phyloP scores from a whole-genome alignment of 495 filamentous ascomycete species.

The Trichoderma parareesei region DNA sequence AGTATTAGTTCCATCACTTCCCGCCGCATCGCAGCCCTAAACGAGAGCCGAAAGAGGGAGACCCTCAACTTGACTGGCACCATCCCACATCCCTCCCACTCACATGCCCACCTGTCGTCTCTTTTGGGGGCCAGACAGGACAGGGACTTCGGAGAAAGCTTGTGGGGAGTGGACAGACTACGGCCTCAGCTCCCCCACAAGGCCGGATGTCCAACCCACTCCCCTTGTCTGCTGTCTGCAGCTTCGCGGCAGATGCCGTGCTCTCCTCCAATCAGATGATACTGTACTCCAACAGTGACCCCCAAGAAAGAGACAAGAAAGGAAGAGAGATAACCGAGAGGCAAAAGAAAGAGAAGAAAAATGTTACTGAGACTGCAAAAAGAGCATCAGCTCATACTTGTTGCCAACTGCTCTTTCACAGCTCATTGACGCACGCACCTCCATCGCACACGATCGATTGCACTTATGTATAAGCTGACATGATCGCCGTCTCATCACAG shows the following conservation, averaged over 20 bases:
- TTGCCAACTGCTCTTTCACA: not conserved
- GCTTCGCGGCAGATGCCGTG: not conserved
- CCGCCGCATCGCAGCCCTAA: slow-evolving; percentile 10
- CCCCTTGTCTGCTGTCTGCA: not conserved
- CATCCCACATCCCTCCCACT: not conserved
- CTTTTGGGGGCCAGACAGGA: not conserved
- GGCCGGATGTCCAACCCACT: slow-evolving; percentile 3
- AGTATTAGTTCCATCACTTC: not conserved
- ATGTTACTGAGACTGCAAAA: not conserved
- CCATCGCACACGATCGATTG: too few relatives aligned
- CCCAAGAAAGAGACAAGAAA: not conserved
- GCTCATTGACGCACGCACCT: not conserved
- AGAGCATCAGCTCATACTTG: not conserved
- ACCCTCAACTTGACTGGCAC: not conserved
- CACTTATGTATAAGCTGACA: slow-evolving; percentile 5
- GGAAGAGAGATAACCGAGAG: not conserved
- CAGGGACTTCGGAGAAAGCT: slow-evolving; percentile 5
- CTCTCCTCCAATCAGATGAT: not conserved
- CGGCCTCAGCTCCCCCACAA: slow-evolving; percentile 8
- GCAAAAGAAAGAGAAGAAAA: not conserved
- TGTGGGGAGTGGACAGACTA: slow-evolving; percentile 8
- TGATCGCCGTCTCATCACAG: not conserved
- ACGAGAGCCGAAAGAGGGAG: not conserved
- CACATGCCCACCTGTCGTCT: not conserved
- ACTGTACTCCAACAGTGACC: not conserved